Conservation (phyloP, 1,139 yeast species). For the Pneumocystis canis region DNA sequence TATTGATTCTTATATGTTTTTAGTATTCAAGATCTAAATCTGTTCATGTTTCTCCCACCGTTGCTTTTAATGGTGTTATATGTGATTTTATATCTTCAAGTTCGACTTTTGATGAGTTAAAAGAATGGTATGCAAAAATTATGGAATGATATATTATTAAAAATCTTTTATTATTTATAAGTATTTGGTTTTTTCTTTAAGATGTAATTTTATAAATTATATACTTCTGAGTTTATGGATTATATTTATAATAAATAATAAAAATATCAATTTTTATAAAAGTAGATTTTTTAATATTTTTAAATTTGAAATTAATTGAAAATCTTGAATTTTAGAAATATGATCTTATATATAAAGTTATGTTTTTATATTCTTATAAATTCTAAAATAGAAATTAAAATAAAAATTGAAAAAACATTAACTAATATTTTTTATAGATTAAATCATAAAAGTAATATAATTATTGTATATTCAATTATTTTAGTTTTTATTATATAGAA, state of each 20-base stretch:
- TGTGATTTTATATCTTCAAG: constrained; percentile 18
- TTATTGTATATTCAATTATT: too few relatives aligned
- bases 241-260: neutral
- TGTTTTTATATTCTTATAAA: too few relatives aligned
- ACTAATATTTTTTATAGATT: too few relatives aligned
- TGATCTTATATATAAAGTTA: too few relatives aligned
- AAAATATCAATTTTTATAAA: neutral
- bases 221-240: neutral
- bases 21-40: constrained; percentile 48
- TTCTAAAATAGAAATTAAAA: too few relatives aligned
- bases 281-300: too few relatives aligned
- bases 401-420: too few relatives aligned
- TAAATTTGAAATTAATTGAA: too few relatives aligned
- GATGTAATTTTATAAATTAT: too few relatives aligned
- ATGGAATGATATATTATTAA: neutral
- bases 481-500: too few relatives aligned
- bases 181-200: neutral
- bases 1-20: constrained; percentile 3
- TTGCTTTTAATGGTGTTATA: constrained; percentile 52
- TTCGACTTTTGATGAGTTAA: constrained; percentile 17
- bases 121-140: constrained; percentile 5
- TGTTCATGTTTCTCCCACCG: constrained; percentile 76
- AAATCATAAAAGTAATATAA: too few relatives aligned
- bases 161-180: neutral
- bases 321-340: too few relatives aligned